Evolutionary conservation across 1,284 basidiomycete genomes (phyloP), one percentile per base, ranked within the genome.

Genomic region (Fomitopsis schrenkii): DNA sequence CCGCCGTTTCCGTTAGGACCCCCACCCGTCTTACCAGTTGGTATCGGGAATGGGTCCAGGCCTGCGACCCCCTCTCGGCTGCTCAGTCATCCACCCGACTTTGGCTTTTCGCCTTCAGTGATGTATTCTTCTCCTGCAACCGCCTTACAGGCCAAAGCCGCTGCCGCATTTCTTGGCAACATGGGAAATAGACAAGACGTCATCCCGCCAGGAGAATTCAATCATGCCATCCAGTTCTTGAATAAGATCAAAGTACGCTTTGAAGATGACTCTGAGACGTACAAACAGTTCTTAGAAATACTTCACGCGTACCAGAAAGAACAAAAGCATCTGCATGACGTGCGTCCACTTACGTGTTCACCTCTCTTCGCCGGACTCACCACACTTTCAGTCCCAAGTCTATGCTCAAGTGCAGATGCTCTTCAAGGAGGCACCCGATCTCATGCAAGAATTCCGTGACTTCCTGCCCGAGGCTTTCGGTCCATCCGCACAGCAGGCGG

Each of bases 241-340:
- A 98, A 98, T 84, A 97, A 96, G 82, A 99, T 99, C 81, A 99
- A 99, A 80, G 89, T 90, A 52, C 88, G 96, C 55, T 99, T 93
- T 76, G 80, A 87, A n/a, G 88, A 91, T 64, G 95, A 98, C 67
- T 89, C 91, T 26, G 94, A 97, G 69, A 97, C 92, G 50, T 99
- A 99, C 83, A 98, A 98, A 79, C 91, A 95, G 71, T 99, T 99
- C 77, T 80, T 99, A 69, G 97, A 99, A 79, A 97, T 99, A 59
- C 78, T 99, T 67, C 97, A 99, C 80, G 93, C 93, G 36, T 98
- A 98, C 76, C 96, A 98, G 75, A 96, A 96, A 74, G 96, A 98
- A 72, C 93, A 94, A 72, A 85, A 87, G 64, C 88, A 93, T 67
- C 85, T 94, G 33, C 89, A 93, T 64, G 95, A 97, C 72, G 95